Evolutionary conservation across 164 flowering plant species (phyloP).

Genomic region (Vitis rupestris): DNA sequence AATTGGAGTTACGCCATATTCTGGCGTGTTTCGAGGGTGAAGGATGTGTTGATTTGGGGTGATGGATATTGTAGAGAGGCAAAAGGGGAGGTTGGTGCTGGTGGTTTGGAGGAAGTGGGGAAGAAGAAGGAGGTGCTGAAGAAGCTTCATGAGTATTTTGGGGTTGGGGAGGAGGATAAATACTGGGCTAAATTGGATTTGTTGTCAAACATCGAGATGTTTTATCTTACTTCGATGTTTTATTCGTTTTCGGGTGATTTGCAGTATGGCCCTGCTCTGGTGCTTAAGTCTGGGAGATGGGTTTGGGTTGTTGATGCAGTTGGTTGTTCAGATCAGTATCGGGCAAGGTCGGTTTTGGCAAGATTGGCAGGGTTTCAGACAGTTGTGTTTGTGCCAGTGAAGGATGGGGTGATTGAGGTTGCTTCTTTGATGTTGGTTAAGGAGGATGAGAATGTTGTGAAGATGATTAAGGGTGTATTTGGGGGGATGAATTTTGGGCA

Average conservation of each 20-base stretch:
- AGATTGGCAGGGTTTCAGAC: conserved; percentile 57
- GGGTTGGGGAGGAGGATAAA: conserved; percentile 46
- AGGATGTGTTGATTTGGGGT: conserved; percentile 65
- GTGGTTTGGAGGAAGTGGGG: conserved; percentile 14
- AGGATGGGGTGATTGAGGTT: conserved; percentile 76
- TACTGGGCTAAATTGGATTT: conserved; percentile 28
- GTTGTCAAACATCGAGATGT: conserved; percentile 63
- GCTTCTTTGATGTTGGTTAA: conserved; percentile 51
- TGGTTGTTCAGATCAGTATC: conserved; percentile 47
- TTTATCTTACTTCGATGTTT: conserved; percentile 70
- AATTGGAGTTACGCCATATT: conserved; percentile 76
- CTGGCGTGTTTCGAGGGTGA: conserved; percentile 62
- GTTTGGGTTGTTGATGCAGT: conserved; percentile 56
- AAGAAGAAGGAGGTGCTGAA: conserved; percentile 38
- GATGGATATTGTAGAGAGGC: conserved; percentile 58
- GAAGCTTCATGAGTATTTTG: conserved; percentile 58
- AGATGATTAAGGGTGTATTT: conserved; percentile 43
- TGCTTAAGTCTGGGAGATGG: conserved; percentile 37
- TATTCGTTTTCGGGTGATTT: conserved; percentile 48
- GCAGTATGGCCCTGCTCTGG: conserved; percentile 42
- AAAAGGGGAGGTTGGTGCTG: conserved; percentile 20
- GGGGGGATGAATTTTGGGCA: conserved; percentile 31
- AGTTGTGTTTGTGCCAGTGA: conserved; percentile 62
- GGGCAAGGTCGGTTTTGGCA: conserved; percentile 54
- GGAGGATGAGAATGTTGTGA: conserved; percentile 53